Base-by-base conservation (phyloP, 2,329 filamentous ascomycete genomes). In the Corniculantispora saksenae region DNA sequence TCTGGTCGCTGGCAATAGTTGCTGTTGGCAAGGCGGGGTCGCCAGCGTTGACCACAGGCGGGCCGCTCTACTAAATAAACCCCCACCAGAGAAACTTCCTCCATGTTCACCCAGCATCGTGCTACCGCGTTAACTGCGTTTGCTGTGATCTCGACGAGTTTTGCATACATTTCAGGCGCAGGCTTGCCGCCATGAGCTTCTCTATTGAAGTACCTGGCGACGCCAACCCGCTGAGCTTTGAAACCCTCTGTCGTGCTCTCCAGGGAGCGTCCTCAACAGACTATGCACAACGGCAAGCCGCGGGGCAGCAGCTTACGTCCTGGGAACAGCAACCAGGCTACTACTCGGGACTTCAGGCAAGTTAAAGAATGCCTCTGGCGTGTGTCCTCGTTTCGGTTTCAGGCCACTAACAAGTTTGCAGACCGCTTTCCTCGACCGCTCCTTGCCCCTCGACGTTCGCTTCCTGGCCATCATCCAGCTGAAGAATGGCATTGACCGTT, bases 401-500 rank as follows among this genome's bases (percentile, higher is more conserved):
- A 15, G 29, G 27, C 32, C 27, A 38, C 69, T 74, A 58, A 72
- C 64, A 48, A 23, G n/a, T 40, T 38, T 8, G 38, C 73, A 96
- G 90, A 85, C 89, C 70, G 86, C 93, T 43, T 97, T 94, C 75
- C 84, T 97, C 68, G 91, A 97, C 79, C 88, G 88, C 67, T 87
- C 88, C 2, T 81, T 96, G 1, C 91, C 92, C 1, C 79, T 87
- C 65, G 89, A 96, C 72, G 86, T 94, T 61, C 91, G 95, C 67
- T 93, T 97, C 73, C 88, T 97, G 13, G 91, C 94, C 63, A 88
- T 98, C 65, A 97, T 98, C 70, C 92, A 97, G 75, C 84, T 99
- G 62, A 98, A 98, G 76, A 97, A 98, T 76, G 95, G 94, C 63
- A 94, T 98, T 77, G 94, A 98, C 75, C 93, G 91, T 75, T 93